Evolutionary conservation across 495 filamentous ascomycete species (phyloP).

Genomic region (Neurospora sp.): DNA sequence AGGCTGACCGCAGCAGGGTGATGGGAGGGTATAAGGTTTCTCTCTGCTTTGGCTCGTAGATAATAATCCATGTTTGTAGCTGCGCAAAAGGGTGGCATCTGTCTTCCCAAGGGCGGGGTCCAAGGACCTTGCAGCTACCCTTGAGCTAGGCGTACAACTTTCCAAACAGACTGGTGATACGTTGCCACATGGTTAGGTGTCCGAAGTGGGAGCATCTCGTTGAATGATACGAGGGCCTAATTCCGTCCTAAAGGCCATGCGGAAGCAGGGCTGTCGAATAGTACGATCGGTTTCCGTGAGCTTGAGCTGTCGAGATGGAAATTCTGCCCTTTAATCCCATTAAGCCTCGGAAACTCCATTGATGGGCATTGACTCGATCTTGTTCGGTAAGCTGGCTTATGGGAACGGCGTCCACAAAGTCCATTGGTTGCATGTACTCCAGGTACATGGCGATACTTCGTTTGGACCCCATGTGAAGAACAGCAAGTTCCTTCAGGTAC

Average conservation of each 20-base stretch:
- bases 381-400: background rate
- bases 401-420: background rate
- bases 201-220: background rate
- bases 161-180: background rate
- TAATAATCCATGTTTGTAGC: background rate
- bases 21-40: background rate
- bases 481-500: background rate
- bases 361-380: background rate
- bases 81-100: background rate
- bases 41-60: background rate
- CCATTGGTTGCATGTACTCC: background rate
- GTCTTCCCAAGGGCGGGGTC: background rate
- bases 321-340: background rate
- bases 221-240: background rate
- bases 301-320: background rate
- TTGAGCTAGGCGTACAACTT: background rate
- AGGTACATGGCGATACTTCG: background rate
- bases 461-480: background rate
- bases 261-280: background rate
- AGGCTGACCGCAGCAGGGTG: background rate
- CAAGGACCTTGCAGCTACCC: background rate
- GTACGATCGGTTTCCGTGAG: background rate
- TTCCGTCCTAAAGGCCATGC: background rate
- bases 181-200: background rate
- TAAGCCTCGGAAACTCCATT: background rate